Evolutionary conservation across 176 grass and related monocot genomes (phyloP).

Genomic region (Coix lacrymajobi): DNA sequence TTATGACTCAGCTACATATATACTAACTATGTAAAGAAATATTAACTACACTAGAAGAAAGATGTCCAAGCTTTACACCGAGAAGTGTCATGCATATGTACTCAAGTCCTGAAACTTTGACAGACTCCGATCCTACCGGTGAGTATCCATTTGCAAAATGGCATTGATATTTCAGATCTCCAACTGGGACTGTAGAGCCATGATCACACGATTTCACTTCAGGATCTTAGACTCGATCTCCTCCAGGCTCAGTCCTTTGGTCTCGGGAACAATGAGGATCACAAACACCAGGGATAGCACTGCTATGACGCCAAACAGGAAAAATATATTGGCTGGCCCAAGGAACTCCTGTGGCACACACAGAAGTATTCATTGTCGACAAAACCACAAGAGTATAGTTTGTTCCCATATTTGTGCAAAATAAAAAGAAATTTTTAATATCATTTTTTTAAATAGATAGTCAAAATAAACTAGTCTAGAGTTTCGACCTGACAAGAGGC

Average conservation of each 20-base stretch:
- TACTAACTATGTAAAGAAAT: neutral
- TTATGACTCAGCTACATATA: conserved; percentile 7
- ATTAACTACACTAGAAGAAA: conserved; percentile 1
- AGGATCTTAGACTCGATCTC: conserved; percentile 91
- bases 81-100: neutral
- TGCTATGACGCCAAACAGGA: conserved; percentile 81
- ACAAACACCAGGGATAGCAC: conserved; percentile 76
- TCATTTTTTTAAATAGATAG: neutral
- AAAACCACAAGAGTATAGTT: neutral
- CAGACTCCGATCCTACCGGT: neutral
- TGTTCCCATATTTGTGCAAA: neutral
- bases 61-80: conserved; percentile 3
- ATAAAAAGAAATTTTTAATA: neutral
- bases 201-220: conserved; percentile 37
- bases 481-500: neutral
- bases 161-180: neutral
- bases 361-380: neutral
- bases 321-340: conserved; percentile 82
- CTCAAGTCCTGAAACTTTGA: neutral
- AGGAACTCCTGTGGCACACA: conserved; percentile 51
- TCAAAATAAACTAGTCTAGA: neutral
- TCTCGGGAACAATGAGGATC: conserved; percentile 74
- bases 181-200: neutral
- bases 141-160: neutral
- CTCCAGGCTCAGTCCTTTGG: conserved; percentile 94